Base-by-base conservation (phyloP, 805 yeast genomes). In the Huiozyma naganishii region DNA sequence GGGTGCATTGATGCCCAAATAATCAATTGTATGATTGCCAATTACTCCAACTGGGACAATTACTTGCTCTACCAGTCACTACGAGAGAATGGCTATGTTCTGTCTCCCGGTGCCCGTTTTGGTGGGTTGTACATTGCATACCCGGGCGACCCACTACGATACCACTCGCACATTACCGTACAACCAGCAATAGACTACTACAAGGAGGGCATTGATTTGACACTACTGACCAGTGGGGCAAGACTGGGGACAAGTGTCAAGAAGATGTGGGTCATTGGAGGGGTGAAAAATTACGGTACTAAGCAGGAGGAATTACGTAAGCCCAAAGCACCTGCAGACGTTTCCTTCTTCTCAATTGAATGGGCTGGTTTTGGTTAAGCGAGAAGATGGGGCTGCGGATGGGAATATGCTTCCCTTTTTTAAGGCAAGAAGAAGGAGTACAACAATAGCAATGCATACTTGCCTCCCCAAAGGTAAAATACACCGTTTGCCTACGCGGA, bases 351-450 rank as follows among this genome's bases (percentile, higher is more conserved):
- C 56, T 82, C 95, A 6, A 68, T 90, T 1, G 96, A 90, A 64
- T 90, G 98, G 98, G 88, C 97, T 0, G 97, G 96, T 0, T 90
- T 90, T 66, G 97, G 96, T 45, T 87, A 61, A 46, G 8, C 4
- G 23, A 32, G 34, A n/a, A 32, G 4, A 4, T 32, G 23, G 23
- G 23, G 23, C 23, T 17, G 23, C 23, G 23, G 23, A 17, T 17
- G 4, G 23, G 23, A 17, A 17, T 17, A 17, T 17, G 23, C 23
- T 17, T 17, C 23, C 23, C 23, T 17, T 17, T 17, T 17, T 17
- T 4, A 17, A 17, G 23, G 23, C 23, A 17, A 17, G 23, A 4
- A 4, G 23, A 17, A 17, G 23, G 23, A 4, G 23, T 2, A 17
- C 23, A 17, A 17, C 23, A 17, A 17, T 17, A 17, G 23, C 23